Conservation (phyloP, 257 asterid species). For the Pogostemon cablin region DNA sequence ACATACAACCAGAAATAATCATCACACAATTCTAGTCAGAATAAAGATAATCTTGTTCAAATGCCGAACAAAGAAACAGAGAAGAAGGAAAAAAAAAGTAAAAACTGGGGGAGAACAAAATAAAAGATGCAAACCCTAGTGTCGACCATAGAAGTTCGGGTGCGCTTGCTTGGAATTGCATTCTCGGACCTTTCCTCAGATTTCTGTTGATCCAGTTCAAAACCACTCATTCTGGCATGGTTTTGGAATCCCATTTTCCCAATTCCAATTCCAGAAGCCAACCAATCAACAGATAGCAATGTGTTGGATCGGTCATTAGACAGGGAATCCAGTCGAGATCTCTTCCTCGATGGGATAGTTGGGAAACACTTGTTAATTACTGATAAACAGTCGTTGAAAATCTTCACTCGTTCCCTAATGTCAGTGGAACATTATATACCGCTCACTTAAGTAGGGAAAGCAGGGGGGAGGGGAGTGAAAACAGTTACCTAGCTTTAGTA, state of each 20-base stretch:
- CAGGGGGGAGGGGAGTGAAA: slow-evolving; percentile 4
- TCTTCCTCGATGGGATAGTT: slow-evolving; percentile 72
- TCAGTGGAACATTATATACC: slow-evolving; percentile 32
- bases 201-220: slow-evolving; percentile 74
- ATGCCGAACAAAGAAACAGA: slow-evolving; percentile 3
- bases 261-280: slow-evolving; percentile 55
- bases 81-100: background rate
- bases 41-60: slow-evolving; percentile 2
- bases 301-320: slow-evolving; percentile 69
- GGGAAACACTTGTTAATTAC: slow-evolving; percentile 87
- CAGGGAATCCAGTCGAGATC: slow-evolving; percentile 79
- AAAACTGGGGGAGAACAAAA: slow-evolving; percentile 8
- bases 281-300: slow-evolving; percentile 60
- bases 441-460: slow-evolving; percentile 24
- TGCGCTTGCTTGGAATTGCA: slow-evolving; percentile 79
- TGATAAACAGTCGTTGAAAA: slow-evolving; percentile 77
- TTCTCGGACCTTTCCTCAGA: slow-evolving; percentile 66
- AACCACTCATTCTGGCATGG: slow-evolving; percentile 62
- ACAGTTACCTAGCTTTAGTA: slow-evolving; percentile 75
- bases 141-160: slow-evolving; percentile 87
- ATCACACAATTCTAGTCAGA: slow-evolving; percentile 5
- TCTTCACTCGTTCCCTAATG: slow-evolving; percentile 89
- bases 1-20: slow-evolving; percentile 2
- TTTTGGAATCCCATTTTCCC: slow-evolving; percentile 65
- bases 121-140: slow-evolving; percentile 55